Evolutionary conservation across 2,329 filamentous ascomycete species (phyloP), one percentile per base, ranked within the genome.

Genomic region (Rhynchosporium secalis): DNA sequence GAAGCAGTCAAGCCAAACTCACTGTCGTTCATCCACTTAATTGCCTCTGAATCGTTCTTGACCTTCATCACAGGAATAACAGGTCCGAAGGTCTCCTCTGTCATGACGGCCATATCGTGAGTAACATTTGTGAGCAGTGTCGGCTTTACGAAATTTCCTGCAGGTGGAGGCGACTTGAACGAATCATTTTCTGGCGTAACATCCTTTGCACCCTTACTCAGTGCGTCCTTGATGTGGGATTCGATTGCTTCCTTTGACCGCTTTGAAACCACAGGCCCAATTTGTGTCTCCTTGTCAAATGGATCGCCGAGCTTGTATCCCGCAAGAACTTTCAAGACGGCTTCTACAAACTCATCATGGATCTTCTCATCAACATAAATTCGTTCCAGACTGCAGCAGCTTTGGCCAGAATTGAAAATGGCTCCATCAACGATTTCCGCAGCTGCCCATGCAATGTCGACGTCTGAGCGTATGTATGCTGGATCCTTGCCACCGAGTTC

Each of bases 381-480:
- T 40, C 94, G 84, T 78, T 98, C 94, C 59, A 98, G 82, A 29
- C 92, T 90, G 77, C 94, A 98, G 81, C 94, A 98, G 75, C 92
- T 96, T 80, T 98, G 94, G n/a, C 94, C 94, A 57, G 93, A 96
- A 79, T 98, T 98, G 82, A 98, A 98, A 62, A 98, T 81, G n/a
- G 92, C 88, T 26, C 94, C 94, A 70, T 98, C 94, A 13, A 98
- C 92, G 71, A 98, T 95, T 77, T 97, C 92, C 69, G 90, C 92
- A 0, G 94, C 94, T 0, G 89, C 93, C 94, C 93, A 97, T 54
- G 86, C 86, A 54, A 96, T 77, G 74, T 98, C 92, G 1, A 96
- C 92, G 72, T 98, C 94, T 6, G 80, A 80, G 64, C 94, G 83
- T 60, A 98, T 83, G 72, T 97, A 98, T 29, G 94, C 94, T 4